Evolutionary conservation across 2,329 filamentous ascomycete species (phyloP), one percentile per base, ranked within the genome.

Genomic region (Fusarium humuli): DNA sequence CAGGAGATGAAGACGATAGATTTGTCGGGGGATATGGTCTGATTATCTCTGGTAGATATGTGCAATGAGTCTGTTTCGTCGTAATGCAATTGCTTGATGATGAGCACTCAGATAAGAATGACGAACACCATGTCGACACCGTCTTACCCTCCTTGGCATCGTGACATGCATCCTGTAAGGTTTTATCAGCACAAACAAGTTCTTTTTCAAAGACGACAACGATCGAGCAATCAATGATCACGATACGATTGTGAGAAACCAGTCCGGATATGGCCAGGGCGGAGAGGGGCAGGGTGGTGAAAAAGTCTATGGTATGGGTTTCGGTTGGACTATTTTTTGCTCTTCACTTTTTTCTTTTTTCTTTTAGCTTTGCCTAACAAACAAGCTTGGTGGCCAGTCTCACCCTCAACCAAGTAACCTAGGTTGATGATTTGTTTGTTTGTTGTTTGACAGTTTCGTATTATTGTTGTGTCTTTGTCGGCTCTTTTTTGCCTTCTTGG

Each of bases 31-130:
- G 25, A 27, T 27, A 27, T 68, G 53, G 60, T 48, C 52, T 40
- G 50, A 52, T 50, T 48, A 48, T 40, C 32, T 52, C 52, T 40
- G 50, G 49, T 32, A 53, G 44, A 42, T 50, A 71, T 55, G 42
- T 52, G 44, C 48, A 37, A 57, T 65, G 16, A 42, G 46, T 40
- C 44, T 57, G 55, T 57, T 57, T 54, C 55, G 58, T 45, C 53
- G 44, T 54, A 20, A 41, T 29, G 45, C 9, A 57, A 52, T 40
- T 59, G 37, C 37, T 69, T 65, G 57, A 71, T 74, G 69, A 73
- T 73, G 70, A 74, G 72, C 69, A 75, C 58, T 64, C 49, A 57
- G 52, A 60, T 57, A 72, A 74, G 69, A 72, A 74, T 74, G 72
- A 74, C 72, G 72, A 71, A 70, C 50, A 40, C n/a, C 37, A 50